phyloP scores from a whole-genome alignment of 2,329 filamentous ascomycete species.

The Paecilomyces variotii region DNA sequence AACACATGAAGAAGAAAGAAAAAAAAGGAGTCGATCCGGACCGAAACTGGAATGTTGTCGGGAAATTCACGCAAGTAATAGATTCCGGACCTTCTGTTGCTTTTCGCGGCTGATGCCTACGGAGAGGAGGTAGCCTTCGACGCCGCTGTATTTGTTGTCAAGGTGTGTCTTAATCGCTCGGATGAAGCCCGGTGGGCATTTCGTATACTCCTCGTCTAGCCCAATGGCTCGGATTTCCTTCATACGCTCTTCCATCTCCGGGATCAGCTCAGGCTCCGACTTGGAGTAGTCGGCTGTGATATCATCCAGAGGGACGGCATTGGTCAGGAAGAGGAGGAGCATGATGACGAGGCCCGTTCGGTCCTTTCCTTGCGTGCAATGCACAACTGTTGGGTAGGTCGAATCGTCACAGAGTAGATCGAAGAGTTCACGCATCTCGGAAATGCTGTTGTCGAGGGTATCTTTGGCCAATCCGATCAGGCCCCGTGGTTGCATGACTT shows the following conservation, averaged over 20 bases:
- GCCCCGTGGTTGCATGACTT: slow-evolving; percentile 66
- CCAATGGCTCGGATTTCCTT: slow-evolving; percentile 64
- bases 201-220: slow-evolving; percentile 63
- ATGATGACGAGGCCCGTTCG: slow-evolving; percentile 66
- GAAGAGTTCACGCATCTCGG: slow-evolving; percentile 62
- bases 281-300: slow-evolving; percentile 66
- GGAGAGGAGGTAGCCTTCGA: slow-evolving; percentile 55
- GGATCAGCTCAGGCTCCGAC: slow-evolving; percentile 52
- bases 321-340: slow-evolving; percentile 58
- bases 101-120: slow-evolving; percentile 51
- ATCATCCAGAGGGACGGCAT: slow-evolving; percentile 45
- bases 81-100: slow-evolving; percentile 28
- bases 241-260: slow-evolving; percentile 56
- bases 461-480: slow-evolving; percentile 62
- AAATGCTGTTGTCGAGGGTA: slow-evolving; percentile 59
- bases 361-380: slow-evolving; percentile 88
- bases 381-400: slow-evolving; percentile 60
- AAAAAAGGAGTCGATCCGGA: not conserved
- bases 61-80: slow-evolving; percentile 15
- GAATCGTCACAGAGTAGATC: slow-evolving; percentile 48
- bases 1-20: slow-evolving; percentile 1
- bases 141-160: slow-evolving; percentile 54
- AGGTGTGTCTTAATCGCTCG: slow-evolving; percentile 51
- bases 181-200: slow-evolving; percentile 60
- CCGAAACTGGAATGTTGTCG: not conserved